These are phyloP conservation scores for Hibiscus mutabilis DNA, from an alignment of 345 rosid genomes.

Conservation along the genomic window DNA sequence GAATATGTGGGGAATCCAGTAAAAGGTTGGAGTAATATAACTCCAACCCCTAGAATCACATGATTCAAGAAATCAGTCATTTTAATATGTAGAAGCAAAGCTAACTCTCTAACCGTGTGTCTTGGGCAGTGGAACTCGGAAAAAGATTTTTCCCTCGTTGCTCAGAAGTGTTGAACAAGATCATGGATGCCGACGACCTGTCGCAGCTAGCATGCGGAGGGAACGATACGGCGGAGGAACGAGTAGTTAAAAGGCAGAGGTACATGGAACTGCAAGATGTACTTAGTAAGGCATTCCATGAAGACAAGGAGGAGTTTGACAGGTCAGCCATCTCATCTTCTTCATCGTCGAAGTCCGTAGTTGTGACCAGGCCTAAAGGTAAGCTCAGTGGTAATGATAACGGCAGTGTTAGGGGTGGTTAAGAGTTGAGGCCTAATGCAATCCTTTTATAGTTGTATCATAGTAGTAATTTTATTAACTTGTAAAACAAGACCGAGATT, in stretches of 20 bases:
- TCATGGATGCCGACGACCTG: conserved; percentile 61
- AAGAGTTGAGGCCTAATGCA: conserved; percentile 1
- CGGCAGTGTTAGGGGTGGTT: background rate
- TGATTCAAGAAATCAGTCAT: background rate
- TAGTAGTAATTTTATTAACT: background rate
- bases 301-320: conserved; percentile 52
- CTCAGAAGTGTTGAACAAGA: conserved; percentile 57
- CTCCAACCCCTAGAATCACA: background rate
- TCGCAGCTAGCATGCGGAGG: conserved; percentile 46
- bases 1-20: no score
- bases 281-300: conserved; percentile 48
- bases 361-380: conserved; percentile 18
- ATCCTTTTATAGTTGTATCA: conserved; percentile 4
- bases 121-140: conserved; percentile 60
- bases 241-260: conserved; percentile 41
- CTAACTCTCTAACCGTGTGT: background rate
- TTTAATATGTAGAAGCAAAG: background rate
- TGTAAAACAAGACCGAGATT: background rate
- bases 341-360: conserved; percentile 32
- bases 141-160: conserved; percentile 73
- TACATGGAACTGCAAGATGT: conserved; percentile 55
- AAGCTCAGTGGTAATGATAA: conserved; percentile 7
- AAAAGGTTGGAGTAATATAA: background rate
- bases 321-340: conserved; percentile 41
- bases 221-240: conserved; percentile 48